phyloP scores from a whole-genome alignment of 2,329 filamentous ascomycete genomes.

The Fusarium torulosum region DNA sequence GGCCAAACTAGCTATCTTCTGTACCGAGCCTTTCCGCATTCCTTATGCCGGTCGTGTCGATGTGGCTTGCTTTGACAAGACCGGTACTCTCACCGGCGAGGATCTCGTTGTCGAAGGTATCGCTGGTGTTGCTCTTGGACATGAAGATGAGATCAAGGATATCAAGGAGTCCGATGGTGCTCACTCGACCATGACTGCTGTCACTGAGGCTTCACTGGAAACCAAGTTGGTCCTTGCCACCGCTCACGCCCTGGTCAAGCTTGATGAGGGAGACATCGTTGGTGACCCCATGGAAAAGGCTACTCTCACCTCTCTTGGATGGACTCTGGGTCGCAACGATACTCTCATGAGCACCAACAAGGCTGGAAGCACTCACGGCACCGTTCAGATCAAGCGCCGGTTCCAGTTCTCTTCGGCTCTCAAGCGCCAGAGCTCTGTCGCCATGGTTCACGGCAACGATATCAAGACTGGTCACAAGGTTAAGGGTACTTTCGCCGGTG shows the following conservation, averaged over 20 bases:
- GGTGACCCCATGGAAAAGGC: slow-evolving; percentile 99
- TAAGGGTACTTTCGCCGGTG: slow-evolving; percentile 89
- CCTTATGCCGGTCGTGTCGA: slow-evolving; percentile 96
- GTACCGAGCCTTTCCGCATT: slow-evolving; percentile 98
- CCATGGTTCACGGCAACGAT: slow-evolving; percentile 81
- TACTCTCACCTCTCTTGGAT: slow-evolving; percentile 88
- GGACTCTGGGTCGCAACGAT: slow-evolving; percentile 92
- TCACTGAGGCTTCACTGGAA: slow-evolving; percentile 78
- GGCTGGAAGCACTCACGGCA: slow-evolving; percentile 64
- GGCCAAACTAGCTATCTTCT: slow-evolving; percentile 97
- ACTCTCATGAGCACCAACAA: slow-evolving; percentile 73
- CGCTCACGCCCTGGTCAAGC: slow-evolving; percentile 93
- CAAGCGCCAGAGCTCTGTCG: slow-evolving; percentile 95
- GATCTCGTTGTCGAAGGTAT: slow-evolving; percentile 97
- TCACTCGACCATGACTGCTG: slow-evolving; percentile 80
- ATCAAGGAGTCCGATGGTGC: slow-evolving; percentile 81
- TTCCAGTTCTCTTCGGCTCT: slow-evolving; percentile 98
- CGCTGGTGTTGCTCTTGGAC: slow-evolving; percentile 83
- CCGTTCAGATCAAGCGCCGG: slow-evolving; percentile 93
- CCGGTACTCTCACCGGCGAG: slow-evolving; percentile 94
- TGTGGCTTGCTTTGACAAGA: slow-evolving; percentile 98
- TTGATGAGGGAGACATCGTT: slow-evolving; percentile 97
- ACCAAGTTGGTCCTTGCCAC: slow-evolving; percentile 95
- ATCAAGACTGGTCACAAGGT: slow-evolving; percentile 79
- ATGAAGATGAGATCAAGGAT: slow-evolving; percentile 70